phyloP scores from a whole-genome alignment of 179 eudicot species.

The Sideroxylon spinosum region DNA sequence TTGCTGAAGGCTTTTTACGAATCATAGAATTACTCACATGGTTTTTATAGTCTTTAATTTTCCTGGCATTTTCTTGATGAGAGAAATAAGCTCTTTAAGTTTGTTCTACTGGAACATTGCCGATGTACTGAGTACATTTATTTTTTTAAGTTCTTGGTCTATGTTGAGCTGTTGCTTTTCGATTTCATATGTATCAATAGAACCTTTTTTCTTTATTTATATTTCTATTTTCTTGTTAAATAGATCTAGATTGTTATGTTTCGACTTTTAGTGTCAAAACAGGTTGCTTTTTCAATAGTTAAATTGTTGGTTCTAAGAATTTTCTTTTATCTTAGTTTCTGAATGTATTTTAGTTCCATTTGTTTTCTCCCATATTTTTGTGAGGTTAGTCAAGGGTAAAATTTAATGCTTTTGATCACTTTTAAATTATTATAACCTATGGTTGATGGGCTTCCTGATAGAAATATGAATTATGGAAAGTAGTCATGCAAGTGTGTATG shows the following conservation, averaged over 20 bases:
- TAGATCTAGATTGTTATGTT: not conserved
- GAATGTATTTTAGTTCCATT: not conserved
- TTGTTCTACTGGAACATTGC: slow-evolving; percentile 26
- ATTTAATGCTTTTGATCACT: not conserved
- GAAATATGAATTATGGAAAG: not conserved
- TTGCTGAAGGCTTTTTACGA: slow-evolving; percentile 26
- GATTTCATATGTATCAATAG: not conserved
- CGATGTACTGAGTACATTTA: slow-evolving; percentile 27
- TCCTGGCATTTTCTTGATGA: slow-evolving; percentile 32
- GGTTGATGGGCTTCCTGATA: not conserved
- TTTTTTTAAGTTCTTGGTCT: slow-evolving; percentile 26
- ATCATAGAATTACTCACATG: slow-evolving; percentile 32
- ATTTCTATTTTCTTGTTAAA: not conserved
- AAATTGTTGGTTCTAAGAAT: slow-evolving; percentile 3
- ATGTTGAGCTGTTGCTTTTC: slow-evolving; percentile 1
- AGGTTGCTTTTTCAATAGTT: not conserved
- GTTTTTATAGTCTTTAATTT: slow-evolving; percentile 36
- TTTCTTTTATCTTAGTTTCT: not conserved
- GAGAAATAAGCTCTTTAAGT: slow-evolving; percentile 24
- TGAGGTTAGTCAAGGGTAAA: not conserved
- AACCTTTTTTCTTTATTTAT: not conserved
- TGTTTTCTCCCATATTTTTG: not conserved
- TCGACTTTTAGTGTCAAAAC: not conserved
- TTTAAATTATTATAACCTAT: not conserved
- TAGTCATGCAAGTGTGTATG: not conserved